Percentiles rank a stretch among this genome's conserved stretches.
phyloP scores from a whole-genome alignment of 2,329 filamentous ascomycete species.

The Fusarium zealandicum region DNA sequence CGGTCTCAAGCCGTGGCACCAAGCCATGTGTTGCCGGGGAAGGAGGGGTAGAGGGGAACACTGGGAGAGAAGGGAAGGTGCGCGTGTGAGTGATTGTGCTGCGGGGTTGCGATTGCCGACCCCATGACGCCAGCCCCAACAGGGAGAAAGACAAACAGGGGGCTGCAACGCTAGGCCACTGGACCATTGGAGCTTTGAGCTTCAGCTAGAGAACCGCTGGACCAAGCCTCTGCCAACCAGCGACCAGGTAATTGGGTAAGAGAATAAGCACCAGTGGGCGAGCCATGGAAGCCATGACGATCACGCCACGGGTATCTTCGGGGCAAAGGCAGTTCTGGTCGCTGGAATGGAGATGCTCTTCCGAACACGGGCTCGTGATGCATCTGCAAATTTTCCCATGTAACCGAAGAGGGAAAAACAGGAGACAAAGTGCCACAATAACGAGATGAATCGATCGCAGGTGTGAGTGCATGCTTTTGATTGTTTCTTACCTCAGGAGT shows the following conservation, averaged over 20 bases:
- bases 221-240: slow-evolving; percentile 40
- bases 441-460: slow-evolving; percentile 8
- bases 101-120: slow-evolving; percentile 40
- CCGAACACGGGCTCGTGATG: slow-evolving; percentile 29
- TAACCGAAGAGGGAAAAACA: slow-evolving; percentile 3
- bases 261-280: slow-evolving; percentile 41
- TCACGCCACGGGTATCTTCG: slow-evolving; percentile 40
- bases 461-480: background rate
- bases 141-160: slow-evolving; percentile 35
- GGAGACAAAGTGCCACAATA: slow-evolving; percentile 13
- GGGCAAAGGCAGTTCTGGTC: slow-evolving; percentile 35
- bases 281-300: slow-evolving; percentile 37
- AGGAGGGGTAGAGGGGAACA: slow-evolving; percentile 7
- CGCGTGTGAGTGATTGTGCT: slow-evolving; percentile 22
- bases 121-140: slow-evolving; percentile 40
- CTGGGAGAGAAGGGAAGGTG: slow-evolving; percentile 23
- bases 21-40: slow-evolving; percentile 13
- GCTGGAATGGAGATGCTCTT: slow-evolving; percentile 35
- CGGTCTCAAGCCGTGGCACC: slow-evolving; percentile 31
- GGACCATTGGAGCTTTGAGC: slow-evolving; percentile 13
- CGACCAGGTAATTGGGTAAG: slow-evolving; percentile 41
- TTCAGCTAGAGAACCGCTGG: slow-evolving; percentile 24
- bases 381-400: slow-evolving; percentile 19
- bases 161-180: slow-evolving; percentile 23
- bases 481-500: slow-evolving; percentile 75